phyloP scores from a whole-genome alignment of 2,329 filamentous ascomycete genomes.

The Talaromyces sp. region DNA sequence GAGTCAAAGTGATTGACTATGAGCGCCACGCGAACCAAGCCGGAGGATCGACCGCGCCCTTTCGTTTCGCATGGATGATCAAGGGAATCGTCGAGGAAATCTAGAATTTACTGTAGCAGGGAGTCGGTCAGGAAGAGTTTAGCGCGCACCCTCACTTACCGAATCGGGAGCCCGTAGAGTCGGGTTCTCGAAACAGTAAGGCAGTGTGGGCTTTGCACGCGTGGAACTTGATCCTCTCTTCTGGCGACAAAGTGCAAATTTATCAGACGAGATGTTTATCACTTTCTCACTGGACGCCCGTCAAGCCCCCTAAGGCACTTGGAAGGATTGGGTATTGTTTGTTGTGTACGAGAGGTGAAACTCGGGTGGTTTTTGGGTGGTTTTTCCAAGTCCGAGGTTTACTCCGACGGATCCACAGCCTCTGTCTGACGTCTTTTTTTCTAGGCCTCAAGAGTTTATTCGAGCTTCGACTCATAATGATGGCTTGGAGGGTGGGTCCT shows the following conservation, averaged over 20 bases:
- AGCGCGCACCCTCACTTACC: background rate
- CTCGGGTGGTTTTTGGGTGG: background rate
- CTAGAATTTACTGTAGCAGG: no score
- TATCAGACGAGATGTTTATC: background rate
- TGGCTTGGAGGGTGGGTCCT: constrained; percentile 2
- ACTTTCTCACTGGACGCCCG: constrained; percentile 1
- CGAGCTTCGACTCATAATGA: constrained; percentile 6
- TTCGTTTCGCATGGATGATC: background rate
- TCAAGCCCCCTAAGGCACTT: background rate
- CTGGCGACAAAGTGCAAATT: background rate
- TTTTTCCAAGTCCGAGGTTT: constrained; percentile 4
- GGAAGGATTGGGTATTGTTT: background rate
- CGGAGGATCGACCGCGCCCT: background rate
- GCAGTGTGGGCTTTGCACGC: background rate
- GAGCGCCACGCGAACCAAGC: background rate
- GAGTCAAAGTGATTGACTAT: background rate
- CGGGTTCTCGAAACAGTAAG: background rate
- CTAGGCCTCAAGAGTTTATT: constrained; percentile 3
- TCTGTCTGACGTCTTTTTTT: constrained; percentile 5
- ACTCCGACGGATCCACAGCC: constrained; percentile 2
- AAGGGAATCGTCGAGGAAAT: background rate
- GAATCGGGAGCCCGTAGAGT: background rate
- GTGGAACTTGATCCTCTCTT: no score
- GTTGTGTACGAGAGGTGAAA: background rate
- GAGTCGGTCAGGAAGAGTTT: background rate